These are phyloP conservation scores for Aspergillus floridensis DNA, from an alignment of 2,329 filamentous ascomycete species.

Conservation along the genomic window DNA sequence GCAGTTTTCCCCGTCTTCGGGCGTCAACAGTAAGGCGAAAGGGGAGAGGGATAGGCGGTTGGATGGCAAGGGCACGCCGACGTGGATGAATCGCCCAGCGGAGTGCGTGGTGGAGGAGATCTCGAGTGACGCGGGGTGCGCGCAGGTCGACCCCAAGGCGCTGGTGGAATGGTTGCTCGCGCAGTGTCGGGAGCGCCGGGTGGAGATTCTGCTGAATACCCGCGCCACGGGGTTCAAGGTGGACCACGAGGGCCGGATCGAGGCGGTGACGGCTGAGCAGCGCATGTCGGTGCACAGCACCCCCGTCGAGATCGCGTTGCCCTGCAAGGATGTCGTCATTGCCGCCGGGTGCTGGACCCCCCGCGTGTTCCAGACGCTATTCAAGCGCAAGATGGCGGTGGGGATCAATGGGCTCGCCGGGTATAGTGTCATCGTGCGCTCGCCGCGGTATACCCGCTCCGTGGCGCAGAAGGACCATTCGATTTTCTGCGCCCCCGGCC, in stretches of 20 bases:
- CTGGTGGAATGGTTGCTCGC: background rate
- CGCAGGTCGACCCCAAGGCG: background rate
- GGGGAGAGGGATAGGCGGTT: background rate
- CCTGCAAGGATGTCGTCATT: background rate
- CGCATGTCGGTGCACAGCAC: background rate
- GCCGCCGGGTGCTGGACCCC: background rate
- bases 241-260: background rate
- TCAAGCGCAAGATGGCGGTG: background rate
- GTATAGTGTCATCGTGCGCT: background rate
- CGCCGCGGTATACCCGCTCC: background rate
- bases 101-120: background rate
- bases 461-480: background rate
- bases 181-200: background rate
- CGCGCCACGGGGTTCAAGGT: background rate
- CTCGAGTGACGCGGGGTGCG: background rate
- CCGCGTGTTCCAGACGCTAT: background rate
- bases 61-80: background rate
- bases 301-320: background rate
- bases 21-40: background rate
- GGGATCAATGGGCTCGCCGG: background rate
- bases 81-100: background rate
- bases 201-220: background rate
- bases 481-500: background rate
- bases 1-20: background rate
- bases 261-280: background rate